phyloP scores from a whole-genome alignment of 768 basidiomycete genomes.

The Auricularia heimuer region DNA sequence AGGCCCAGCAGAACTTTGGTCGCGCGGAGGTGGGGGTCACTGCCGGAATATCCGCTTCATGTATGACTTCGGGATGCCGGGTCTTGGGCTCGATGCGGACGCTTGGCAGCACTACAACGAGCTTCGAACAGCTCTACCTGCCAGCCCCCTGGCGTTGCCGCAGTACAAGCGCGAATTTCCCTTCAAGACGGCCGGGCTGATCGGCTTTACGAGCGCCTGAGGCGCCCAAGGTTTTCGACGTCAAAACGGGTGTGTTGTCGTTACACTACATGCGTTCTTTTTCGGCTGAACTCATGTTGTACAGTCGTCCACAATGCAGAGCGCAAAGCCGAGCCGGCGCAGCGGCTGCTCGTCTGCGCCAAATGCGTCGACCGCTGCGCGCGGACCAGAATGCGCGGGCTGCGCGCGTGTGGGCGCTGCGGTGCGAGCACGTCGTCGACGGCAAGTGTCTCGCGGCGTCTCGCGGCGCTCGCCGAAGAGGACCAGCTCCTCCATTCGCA shows the following conservation, averaged over 20 bases:
- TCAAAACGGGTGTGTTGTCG: neutral
- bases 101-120: neutral
- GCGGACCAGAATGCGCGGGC: neutral
- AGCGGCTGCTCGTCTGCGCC: neutral
- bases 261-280: too few species aligned
- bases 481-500: neutral
- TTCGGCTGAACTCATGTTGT: too few species aligned
- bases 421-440: neutral
- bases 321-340: neutral
- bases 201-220: neutral
- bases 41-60: too few species aligned
- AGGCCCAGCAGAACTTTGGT: too few species aligned
- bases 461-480: neutral
- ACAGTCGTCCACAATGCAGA: neutral
- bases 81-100: too few species aligned
- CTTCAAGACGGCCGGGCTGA: neutral
- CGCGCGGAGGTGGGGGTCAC: too few species aligned
- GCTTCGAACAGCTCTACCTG: neutral
- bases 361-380: neutral
- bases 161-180: neutral
- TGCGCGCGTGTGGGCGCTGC: neutral
- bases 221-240: neutral
- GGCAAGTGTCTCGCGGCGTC: neutral
- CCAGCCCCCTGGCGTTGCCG: neutral
- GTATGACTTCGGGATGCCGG: too few species aligned